These are phyloP conservation scores for Helianthus annuus DNA, from an alignment of 129 eudicot species.

Conservation along the genomic window DNA sequence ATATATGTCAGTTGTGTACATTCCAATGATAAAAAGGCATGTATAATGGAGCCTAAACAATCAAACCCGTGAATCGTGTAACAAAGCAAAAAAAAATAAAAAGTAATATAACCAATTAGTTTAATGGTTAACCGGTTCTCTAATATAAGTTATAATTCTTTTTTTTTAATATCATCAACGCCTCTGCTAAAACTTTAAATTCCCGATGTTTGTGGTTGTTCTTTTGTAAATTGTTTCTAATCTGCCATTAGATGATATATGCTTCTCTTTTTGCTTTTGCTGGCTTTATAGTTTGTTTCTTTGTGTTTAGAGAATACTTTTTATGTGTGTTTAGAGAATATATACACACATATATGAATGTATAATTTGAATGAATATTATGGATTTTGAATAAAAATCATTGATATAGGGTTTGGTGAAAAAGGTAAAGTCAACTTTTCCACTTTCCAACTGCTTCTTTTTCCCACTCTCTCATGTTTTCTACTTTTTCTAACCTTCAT, in stretches of 20 bases:
- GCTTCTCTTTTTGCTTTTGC: not conserved
- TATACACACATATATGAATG: not conserved
- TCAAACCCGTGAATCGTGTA: no score
- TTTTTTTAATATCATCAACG: not conserved
- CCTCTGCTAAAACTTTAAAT: not conserved
- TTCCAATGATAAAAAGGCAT: no score
- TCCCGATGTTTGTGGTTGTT: slow-evolving; percentile 1
- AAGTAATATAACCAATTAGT: no score
- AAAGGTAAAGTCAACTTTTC: slow-evolving; percentile 36
- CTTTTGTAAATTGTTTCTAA: slow-evolving; percentile 6
- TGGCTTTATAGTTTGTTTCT: slow-evolving; percentile 3
- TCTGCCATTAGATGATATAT: not conserved
- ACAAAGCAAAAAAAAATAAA: no score
- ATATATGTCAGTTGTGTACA: no score
- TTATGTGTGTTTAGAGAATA: not conserved
- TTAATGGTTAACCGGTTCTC: no score
- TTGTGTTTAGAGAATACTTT: not conserved
- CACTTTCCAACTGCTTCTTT: slow-evolving; percentile 37
- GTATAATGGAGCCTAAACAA: no score
- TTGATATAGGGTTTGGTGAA: slow-evolving; percentile 26
- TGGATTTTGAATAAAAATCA: not conserved
- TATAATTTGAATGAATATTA: not conserved
- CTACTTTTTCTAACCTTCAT: slow-evolving; percentile 19
- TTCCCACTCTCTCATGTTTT: slow-evolving; percentile 27
- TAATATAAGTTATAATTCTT: no score